Base-by-base conservation (phyloP, 345 rosid genomes). In the Arabis alpina region DNA sequence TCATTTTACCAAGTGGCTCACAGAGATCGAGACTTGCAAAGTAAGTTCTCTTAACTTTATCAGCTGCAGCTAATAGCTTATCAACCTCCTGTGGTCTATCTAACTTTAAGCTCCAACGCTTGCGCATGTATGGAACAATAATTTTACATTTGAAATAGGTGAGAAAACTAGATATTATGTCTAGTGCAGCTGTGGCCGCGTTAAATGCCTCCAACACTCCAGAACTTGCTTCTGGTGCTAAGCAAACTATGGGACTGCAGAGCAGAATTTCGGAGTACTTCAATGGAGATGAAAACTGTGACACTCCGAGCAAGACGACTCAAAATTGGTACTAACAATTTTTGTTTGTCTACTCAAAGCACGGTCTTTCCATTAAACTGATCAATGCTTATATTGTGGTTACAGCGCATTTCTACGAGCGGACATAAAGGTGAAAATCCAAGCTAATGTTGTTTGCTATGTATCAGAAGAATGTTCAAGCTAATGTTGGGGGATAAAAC, bases 401-500 rank as follows among this genome's bases (percentile, higher is more conserved):
- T 82, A 85, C 95, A 94, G 99, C 80, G 82, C 88, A 34, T 94
- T 91, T 72, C 76, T 94, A 82, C 85, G 88, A 82, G 97, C 97
- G 72, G 97, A 94, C 76, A 86, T 94, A 77, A 91, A 94, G 97
- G 99, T 89, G 53, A 80, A 80, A 45, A 39, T 73, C 74, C 53
- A 28, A 50, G 71, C 1, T 19, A 19, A 0, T 19, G 0, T 19
- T 19, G 23, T 19, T 19, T 19, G 52, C 3, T 47, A 52, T 60
- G 10, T 15, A 66, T 51, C 16, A 16, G 19, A 69, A 62, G 64
- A 68, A 56, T 24, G 49, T 55, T 12, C 23, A 0, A 48, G 30
- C 45, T 63, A 51, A 55, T 76, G 36, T 49, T 63, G n/a, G 12
- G 55, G 34, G 58, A 19, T 15, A 39, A 77, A 63, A 69, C 72